Percentiles rank a stretch among this genome's conserved stretches.
Evolutionary conservation across 78 protist genomes (phyloP).

Genomic region (Dictyostelium brefeldianum): DNA sequence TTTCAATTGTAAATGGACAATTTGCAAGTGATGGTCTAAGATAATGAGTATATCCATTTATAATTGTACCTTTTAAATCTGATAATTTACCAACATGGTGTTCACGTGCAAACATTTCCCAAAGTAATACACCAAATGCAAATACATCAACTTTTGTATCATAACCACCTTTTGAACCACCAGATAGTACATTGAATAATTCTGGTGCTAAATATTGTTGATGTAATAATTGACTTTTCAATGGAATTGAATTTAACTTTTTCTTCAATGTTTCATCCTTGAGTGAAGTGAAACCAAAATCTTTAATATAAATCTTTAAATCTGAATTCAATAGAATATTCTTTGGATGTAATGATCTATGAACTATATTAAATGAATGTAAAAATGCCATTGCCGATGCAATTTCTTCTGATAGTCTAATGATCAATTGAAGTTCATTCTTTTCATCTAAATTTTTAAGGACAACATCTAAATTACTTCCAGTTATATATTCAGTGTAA

Average conservation of each 20-base stretch:
- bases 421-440: conserved; percentile 37
- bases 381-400: conserved; percentile 59
- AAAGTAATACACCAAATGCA: conserved; percentile 73
- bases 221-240: conserved; percentile 34
- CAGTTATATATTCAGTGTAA: conserved; percentile 67
- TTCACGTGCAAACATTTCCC: conserved; percentile 81
- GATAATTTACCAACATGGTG: not conserved
- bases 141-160: conserved; percentile 67
- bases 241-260: conserved; percentile 16
- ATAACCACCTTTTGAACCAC: conserved; percentile 65
- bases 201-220: conserved; percentile 74
- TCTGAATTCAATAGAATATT: conserved; percentile 63
- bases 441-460: conserved; percentile 62
- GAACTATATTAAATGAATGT: conserved; percentile 72
- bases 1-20: conserved; percentile 74
- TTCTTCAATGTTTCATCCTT: conserved; percentile 69
- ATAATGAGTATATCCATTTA: conserved; percentile 70
- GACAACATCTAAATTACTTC: conserved; percentile 47
- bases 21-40: conserved; percentile 51
- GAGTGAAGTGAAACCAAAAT: conserved; percentile 59
- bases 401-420: conserved; percentile 69
- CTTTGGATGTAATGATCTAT: conserved; percentile 72
- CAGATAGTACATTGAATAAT: conserved; percentile 41
- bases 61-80: conserved; percentile 19
- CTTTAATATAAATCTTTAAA: conserved; percentile 65